Percentiles rank a stretch among this genome's conserved stretches.
Conservation (phyloP, 202 grass and related monocot species). For the Panicum hallii region DNA sequence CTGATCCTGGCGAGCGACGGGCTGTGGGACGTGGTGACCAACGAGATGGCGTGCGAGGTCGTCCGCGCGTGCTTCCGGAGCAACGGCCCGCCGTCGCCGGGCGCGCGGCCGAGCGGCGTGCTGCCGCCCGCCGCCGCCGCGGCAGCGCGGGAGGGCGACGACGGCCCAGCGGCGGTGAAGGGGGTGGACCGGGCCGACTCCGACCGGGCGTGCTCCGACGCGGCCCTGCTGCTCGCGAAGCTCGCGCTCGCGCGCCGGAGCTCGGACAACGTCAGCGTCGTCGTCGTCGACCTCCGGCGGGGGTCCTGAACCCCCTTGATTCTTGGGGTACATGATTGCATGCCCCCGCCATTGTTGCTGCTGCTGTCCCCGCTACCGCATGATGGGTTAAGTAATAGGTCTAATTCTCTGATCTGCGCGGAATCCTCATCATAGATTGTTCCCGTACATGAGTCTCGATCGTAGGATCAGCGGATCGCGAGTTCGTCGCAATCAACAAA, state of each 20-base stretch:
- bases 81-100: slow-evolving; percentile 20
- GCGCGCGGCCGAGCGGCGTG: neutral
- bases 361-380: neutral
- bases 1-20: slow-evolving; percentile 94
- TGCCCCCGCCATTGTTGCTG: neutral
- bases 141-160: neutral
- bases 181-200: slow-evolving; percentile 25
- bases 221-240: slow-evolving; percentile 74
- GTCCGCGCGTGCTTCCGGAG: slow-evolving; percentile 65
- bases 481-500: neutral
- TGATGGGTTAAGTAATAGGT: neutral
- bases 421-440: neutral
- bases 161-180: neutral
- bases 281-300: slow-evolving; percentile 69
- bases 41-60: slow-evolving; percentile 78
- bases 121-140: neutral
- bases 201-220: slow-evolving; percentile 60
- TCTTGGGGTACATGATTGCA: slow-evolving; percentile 9
- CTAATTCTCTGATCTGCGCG: slow-evolving; percentile 22
- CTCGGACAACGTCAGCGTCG: slow-evolving; percentile 76
- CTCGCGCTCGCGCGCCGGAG: slow-evolving; percentile 76
- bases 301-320: neutral
- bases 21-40: slow-evolving; percentile 83
- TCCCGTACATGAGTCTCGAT: neutral
- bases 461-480: neutral